Base-by-base conservation (phyloP, 2,329 filamentous ascomycete species). In the Epichloe uncinata region DNA sequence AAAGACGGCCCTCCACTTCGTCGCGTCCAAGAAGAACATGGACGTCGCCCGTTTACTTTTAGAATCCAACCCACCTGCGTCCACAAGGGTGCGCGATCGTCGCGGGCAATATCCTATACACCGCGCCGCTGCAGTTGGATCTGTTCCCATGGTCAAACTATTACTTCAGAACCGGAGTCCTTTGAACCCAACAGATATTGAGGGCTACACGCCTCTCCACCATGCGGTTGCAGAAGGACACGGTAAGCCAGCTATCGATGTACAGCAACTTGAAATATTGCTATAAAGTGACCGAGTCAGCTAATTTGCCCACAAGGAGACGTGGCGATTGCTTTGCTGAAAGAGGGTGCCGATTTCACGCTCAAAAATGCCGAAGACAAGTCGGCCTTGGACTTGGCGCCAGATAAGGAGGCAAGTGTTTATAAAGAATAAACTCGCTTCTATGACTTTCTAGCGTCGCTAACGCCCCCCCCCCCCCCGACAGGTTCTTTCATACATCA, bases 51-150 rank as follows among this genome's bases (percentile, higher is more conserved):
- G 82, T 45, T 81, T 80, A 51, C 77, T 98, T n/a, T 69, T 98
- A 38, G 74, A 77, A 16, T 75, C 81, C 58, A 84, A 85, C 51
- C 73, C 75, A 0, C 69, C 77, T 1, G 91, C 88, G 12, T 88
- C 84, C 4, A 79, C 89, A 1, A 75, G 91, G 26, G 75, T 90
- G 2, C 87, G 87, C 55, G 93, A 98, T 63, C 85, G 80, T 60
- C 79, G 89, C 33, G 87, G 87, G n/a, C 91, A 96, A 63, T 81
- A 96, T 51, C 78, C 94, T 6, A 76, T 98, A 26, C 94, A 98
- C 66, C 81, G 93, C 16, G 93, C 93, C 3, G 91, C 93, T 0
- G 91, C 93, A 3, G 80, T 89, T 3, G 94, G 94, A 6, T 91
- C 85, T 4, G 78, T 85, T n/a, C 89, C 91, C 5, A 88, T 98